Evolutionary conservation across 495 filamentous ascomycete species (phyloP).

Genomic region (Neurospora sp.): DNA sequence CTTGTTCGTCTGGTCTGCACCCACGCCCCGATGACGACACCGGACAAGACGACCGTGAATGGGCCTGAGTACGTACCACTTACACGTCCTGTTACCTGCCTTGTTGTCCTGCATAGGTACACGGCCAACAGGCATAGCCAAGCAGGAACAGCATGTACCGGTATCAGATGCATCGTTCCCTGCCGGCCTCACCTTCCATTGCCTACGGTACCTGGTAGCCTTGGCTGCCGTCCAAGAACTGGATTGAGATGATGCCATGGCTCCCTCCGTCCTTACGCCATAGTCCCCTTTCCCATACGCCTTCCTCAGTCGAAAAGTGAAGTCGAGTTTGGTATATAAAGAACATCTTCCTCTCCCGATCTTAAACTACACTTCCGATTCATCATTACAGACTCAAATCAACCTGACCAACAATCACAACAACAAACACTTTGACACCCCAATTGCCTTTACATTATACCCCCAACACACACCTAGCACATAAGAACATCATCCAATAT

Average conservation of each 20-base stretch:
- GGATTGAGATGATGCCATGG: neutral
- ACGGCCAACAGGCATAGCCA: neutral
- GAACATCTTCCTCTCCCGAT: neutral
- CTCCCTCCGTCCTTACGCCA: neutral
- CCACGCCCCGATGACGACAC: neutral
- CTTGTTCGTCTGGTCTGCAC: neutral
- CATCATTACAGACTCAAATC: neutral
- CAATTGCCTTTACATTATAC: neutral
- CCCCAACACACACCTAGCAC: slow-evolving; percentile 1
- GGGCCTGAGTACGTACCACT: neutral
- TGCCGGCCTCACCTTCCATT: neutral
- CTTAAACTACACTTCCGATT: neutral
- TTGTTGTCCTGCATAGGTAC: neutral
- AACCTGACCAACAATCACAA: neutral
- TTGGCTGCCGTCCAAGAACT: neutral
- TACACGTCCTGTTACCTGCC: neutral
- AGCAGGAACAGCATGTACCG: neutral
- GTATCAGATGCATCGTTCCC: neutral
- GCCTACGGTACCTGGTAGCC: neutral
- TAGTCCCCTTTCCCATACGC: neutral
- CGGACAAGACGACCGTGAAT: neutral
- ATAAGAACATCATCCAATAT: slow-evolving; percentile 35
- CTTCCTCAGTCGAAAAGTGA: neutral
- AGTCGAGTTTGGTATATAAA: neutral
- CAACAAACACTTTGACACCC: slow-evolving; percentile 3